Evolutionary conservation across 768 basidiomycete genomes (phyloP).

Genomic region (Cystobasidiopsis lactophilus): DNA sequence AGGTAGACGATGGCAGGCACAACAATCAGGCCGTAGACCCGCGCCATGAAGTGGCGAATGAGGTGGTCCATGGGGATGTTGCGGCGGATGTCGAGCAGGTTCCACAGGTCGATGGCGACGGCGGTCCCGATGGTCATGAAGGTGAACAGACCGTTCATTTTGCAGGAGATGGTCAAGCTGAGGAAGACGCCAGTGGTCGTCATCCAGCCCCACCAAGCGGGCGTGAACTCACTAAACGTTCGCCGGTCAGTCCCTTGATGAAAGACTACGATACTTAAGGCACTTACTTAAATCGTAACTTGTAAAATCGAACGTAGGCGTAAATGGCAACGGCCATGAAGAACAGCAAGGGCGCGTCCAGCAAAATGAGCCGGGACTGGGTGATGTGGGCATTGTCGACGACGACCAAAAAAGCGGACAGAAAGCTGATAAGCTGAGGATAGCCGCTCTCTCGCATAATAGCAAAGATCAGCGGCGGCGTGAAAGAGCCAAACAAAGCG

Average conservation of each 20-base stretch:
- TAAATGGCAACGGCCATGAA: slow-evolving; percentile 90
- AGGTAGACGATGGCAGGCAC: slow-evolving; percentile 81
- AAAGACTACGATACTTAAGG: not conserved
- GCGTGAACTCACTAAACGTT: slow-evolving; percentile 49
- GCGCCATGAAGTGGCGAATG: slow-evolving; percentile 64
- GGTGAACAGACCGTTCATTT: slow-evolving; percentile 88
- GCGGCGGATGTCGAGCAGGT: slow-evolving; percentile 61
- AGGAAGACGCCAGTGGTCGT: slow-evolving; percentile 72
- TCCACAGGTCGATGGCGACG: slow-evolving; percentile 85
- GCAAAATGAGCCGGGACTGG: slow-evolving; percentile 85
- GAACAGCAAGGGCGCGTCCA: slow-evolving; percentile 82
- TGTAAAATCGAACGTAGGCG: slow-evolving; percentile 79
- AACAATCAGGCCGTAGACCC: slow-evolving; percentile 60
- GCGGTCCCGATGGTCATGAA: slow-evolving; percentile 74
- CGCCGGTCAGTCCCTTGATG: not conserved
- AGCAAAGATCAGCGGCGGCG: slow-evolving; percentile 70
- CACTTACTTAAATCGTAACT: slow-evolving; percentile 60
- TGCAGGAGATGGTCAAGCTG: slow-evolving; percentile 90
- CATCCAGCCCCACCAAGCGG: slow-evolving; percentile 90
- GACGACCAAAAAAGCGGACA: slow-evolving; percentile 54
- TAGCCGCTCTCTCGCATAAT: slow-evolving; percentile 99
- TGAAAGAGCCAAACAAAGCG: slow-evolving; percentile 72
- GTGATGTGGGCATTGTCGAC: slow-evolving; percentile 87
- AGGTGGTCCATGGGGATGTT: slow-evolving; percentile 61
- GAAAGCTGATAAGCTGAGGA: slow-evolving; percentile 68